Conservation (phyloP, 768 basidiomycete genomes). For the Suillus fuscotomentosus region DNA sequence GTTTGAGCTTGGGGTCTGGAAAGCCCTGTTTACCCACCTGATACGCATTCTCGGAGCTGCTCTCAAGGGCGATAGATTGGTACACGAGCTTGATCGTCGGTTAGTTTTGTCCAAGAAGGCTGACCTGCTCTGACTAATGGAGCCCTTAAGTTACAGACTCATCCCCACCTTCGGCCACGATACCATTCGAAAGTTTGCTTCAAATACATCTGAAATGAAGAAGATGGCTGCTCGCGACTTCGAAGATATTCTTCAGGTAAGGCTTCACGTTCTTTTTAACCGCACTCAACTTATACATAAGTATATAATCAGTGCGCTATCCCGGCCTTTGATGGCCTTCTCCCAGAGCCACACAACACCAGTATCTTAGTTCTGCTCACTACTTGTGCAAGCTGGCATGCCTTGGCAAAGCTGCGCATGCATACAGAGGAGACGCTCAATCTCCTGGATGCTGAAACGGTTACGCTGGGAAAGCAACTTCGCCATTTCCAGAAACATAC, state of each 20-base stretch:
- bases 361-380: constrained; percentile 16
- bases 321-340: constrained; percentile 8
- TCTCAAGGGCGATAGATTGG: neutral
- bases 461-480: constrained; percentile 15
- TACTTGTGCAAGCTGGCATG: constrained; percentile 16
- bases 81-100: constrained; percentile 15
- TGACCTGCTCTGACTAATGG: too few species aligned
- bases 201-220: too few species aligned
- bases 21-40: constrained; percentile 25
- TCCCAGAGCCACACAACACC: constrained; percentile 13
- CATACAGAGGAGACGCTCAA: constrained; percentile 25
- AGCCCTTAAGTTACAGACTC: constrained; percentile 16
- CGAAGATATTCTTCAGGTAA: too few species aligned
- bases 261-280: too few species aligned
- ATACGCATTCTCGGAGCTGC: constrained; percentile 20
- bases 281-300: neutral
- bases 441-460: constrained; percentile 11
- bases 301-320: constrained; percentile 8
- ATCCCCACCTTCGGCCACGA: constrained; percentile 18
- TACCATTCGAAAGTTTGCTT: too few species aligned
- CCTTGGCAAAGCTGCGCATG: constrained; percentile 28
- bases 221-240: too few species aligned
- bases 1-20: constrained; percentile 31
- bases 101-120: constrained; percentile 5
- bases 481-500: constrained; percentile 20